phyloP scores from a whole-genome alignment of 495 filamentous ascomycete species.

The Mycothermus thermophilus region DNA sequence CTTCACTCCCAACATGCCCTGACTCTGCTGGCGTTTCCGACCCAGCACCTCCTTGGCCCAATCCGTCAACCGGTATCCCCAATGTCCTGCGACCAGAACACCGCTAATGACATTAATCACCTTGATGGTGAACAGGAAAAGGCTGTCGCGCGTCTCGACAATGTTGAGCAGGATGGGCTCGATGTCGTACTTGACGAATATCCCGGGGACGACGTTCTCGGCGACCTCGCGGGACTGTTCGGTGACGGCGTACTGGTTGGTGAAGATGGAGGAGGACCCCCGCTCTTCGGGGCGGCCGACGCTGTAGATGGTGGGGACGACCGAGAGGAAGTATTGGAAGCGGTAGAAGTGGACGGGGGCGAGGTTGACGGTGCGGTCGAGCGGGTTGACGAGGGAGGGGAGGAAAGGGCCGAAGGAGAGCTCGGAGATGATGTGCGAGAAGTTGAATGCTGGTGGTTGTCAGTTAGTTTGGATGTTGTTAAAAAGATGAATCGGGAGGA shows the following conservation, averaged over 20 bases:
- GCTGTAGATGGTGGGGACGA: slow-evolving; percentile 92
- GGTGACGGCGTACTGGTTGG: slow-evolving; percentile 96
- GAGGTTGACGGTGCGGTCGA: slow-evolving; percentile 74
- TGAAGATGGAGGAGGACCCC: slow-evolving; percentile 49
- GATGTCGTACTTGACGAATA: slow-evolving; percentile 99
- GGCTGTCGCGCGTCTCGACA: slow-evolving; percentile 61
- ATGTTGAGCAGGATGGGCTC: slow-evolving; percentile 85
- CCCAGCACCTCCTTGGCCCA: slow-evolving; percentile 38
- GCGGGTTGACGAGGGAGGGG: slow-evolving; percentile 82
- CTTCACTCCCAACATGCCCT: slow-evolving; percentile 39
- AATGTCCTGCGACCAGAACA: slow-evolving; percentile 46
- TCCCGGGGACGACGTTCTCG: slow-evolving; percentile 67
- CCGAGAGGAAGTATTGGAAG: slow-evolving; percentile 95
- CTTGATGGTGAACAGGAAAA: slow-evolving; percentile 62
- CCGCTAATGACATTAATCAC: slow-evolving; percentile 50
- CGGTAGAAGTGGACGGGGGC: slow-evolving; percentile 73
- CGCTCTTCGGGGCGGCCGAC: slow-evolving; percentile 28
- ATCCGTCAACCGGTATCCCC: slow-evolving; percentile 42
- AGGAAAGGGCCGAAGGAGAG: slow-evolving; percentile 95
- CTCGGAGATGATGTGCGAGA: slow-evolving; percentile 92
- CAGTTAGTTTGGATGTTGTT: background rate
- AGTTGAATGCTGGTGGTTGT: slow-evolving; percentile 65
- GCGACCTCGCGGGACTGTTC: slow-evolving; percentile 56
- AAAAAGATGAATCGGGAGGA: background rate
- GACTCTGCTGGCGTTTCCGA: slow-evolving; percentile 38